Evolutionary conservation across 2,329 filamentous ascomycete species (phyloP).

Genomic region (Fonsecaea pedrosoi): DNA sequence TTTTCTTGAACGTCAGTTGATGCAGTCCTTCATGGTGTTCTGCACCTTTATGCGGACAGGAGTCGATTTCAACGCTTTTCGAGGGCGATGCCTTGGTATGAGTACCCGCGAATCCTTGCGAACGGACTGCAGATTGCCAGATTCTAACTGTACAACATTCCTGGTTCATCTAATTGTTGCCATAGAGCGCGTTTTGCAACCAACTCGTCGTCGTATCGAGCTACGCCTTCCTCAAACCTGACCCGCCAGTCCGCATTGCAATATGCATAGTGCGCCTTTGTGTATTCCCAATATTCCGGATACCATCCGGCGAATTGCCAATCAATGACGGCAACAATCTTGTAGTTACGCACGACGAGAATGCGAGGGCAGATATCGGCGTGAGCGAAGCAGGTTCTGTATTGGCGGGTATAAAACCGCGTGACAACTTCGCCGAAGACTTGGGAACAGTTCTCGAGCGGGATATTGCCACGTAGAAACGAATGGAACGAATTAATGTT

Average conservation of each 20-base stretch:
- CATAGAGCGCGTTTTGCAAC: constrained; percentile 12
- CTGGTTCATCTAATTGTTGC: constrained; percentile 12
- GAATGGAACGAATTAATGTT: constrained; percentile 21
- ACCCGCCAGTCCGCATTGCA: constrained; percentile 9
- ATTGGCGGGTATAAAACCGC: background rate
- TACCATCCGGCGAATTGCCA: constrained; percentile 42
- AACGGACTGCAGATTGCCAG: background rate
- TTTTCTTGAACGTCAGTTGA: background rate
- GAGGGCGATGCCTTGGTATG: background rate
- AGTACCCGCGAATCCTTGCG: background rate
- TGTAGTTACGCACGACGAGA: constrained; percentile 37
- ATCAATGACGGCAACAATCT: constrained; percentile 39
- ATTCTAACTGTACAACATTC: constrained; percentile 8
- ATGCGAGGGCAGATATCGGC: constrained; percentile 39
- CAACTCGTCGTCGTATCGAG: constrained; percentile 5
- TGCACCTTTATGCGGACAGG: background rate
- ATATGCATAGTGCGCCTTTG: constrained; percentile 29
- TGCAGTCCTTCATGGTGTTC: background rate
- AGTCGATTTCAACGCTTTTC: background rate
- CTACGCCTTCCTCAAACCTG: background rate
- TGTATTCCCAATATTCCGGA: constrained; percentile 41
- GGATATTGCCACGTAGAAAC: constrained; percentile 21
- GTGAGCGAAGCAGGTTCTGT: constrained; percentile 27
- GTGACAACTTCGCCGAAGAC: constrained; percentile 11
- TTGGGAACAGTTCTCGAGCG: constrained; percentile 6